Base-by-base conservation (phyloP, 2,329 filamentous ascomycete genomes). In the Zasmidium citrigriseum region DNA sequence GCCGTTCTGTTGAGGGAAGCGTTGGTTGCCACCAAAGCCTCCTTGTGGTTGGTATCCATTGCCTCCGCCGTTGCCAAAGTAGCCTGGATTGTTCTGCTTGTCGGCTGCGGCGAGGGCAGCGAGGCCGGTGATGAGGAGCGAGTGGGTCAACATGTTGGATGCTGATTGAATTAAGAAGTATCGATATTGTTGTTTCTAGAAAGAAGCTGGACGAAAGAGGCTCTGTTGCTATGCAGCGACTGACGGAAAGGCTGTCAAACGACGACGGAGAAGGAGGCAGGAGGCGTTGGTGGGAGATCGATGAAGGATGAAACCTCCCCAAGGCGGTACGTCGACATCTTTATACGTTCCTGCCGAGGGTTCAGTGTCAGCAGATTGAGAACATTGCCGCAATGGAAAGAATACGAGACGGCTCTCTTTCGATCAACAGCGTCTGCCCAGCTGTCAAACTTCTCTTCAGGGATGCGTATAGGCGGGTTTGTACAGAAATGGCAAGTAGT, bases 61-160 rank as follows among this genome's bases (percentile, higher is more conserved):
- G 25, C 49, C 49, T 38, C n/a, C n/a, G n/a, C n/a, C n/a, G n/a
- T n/a, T n/a, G n/a, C n/a, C n/a, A n/a, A 16, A 41, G 14, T 41
- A 41, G 34, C 34, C 34, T 16, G 34, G 34, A n/a, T 41, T 41
- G 34, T 41, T 41, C 34, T 41, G 52, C 24, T 34, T 24, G 22
- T 24, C 23, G 4, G 52, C 52, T 16, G 46, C n/a, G 14, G 38
- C 52, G 3, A 54, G 41, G n/a, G 29, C 27, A 7, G 41, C 52
- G 52, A 54, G 46, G 24, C 38, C 24, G 16, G 38, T 44, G 16
- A 44, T 54, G 14, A 54, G 52, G 22, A 54, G 41, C 11, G 52
- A 12, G 7, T 23, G 20, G 52, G 23, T 54, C 11, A 29, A 44
- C 52, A 54, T 54, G 14, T 24, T 54, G 41, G 23, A 18, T 9